Base-by-base conservation (phyloP, 805 yeast genomes). In the Candida nanaspora region DNA sequence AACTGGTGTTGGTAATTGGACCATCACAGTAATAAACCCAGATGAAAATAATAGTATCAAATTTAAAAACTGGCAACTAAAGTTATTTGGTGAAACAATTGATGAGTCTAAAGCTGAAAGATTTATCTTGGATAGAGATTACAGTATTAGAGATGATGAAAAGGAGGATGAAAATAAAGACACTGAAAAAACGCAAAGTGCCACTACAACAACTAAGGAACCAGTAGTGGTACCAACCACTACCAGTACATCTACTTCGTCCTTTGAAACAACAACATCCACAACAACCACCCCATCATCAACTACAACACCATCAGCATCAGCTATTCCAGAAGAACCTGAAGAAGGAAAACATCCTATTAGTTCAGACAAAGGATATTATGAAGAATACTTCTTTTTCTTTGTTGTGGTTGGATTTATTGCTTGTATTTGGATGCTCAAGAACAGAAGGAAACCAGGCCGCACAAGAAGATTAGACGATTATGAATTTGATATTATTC, bases 1-100 rank as follows among this genome's bases (percentile, higher is more conserved):
- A 50, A 37, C 56, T 2, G 91, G 89, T 2, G 61, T 62, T 21
- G 99, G 99, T 10, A 77, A 73, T 5, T 93, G 98, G 98, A 77
- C 62, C 29, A 51, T 93, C 16, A 76, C 71, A 47, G 89, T 89
- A 2, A 53, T 58, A n/a, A 72, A 74, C 38, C 61, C 63, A 30
- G 61, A 56, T 16, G 66, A 59, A 7, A 60, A 53, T 1, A 64
- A 66, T 41, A 54, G 56, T 2, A 59, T 71, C 2, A 62, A 53
- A 1, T 69, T 93, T 33, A 62, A 72, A 34, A 67, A 73, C 51
- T 93, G 96, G 94, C 82, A 79, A 56, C 59, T 93, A 55, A 76
- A 78, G 34, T 64, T 89, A 13, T 93, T 85, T 70, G 98, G 98
- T 21, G 91, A 82, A 58, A 65, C 80, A 16, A 69, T 68, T 33